A percentile compares a stretch with the other conserved stretches of the same genome.
Evolutionary conservation across 768 basidiomycete genomes (phyloP).

Genomic region (Wakefieldia striispora): DNA sequence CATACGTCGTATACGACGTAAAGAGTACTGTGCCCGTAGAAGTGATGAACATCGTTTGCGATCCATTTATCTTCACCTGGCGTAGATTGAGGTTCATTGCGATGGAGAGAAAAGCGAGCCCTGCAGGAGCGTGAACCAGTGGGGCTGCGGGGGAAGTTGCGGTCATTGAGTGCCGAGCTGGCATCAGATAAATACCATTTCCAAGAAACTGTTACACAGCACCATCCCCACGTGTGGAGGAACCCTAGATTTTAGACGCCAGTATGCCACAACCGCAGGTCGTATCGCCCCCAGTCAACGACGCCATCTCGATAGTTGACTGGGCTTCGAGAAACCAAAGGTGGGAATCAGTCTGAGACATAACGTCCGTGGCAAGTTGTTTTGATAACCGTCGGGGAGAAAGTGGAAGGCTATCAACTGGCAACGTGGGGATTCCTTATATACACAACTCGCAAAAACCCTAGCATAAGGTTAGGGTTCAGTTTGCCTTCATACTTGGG

Average conservation of each 20-base stretch:
- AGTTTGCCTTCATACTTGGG: neutral
- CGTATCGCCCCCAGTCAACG: too few species aligned
- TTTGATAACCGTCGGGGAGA: neutral
- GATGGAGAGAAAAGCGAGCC: neutral
- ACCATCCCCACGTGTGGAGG: neutral
- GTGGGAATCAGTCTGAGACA: too few species aligned
- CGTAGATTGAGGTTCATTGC: constrained; percentile 22
- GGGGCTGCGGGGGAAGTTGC: too few species aligned
- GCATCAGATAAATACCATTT: neutral
- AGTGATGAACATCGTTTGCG: constrained; percentile 13
- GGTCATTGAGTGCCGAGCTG: neutral
- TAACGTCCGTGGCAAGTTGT: too few species aligned
- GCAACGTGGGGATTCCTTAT: too few species aligned
- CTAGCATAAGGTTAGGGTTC: constrained; percentile 29
- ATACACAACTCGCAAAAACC: constrained; percentile 7
- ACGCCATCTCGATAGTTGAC: too few species aligned
- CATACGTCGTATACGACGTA: neutral
- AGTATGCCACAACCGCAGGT: neutral
- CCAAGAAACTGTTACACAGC: neutral
- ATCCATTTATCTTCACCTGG: constrained; percentile 8
- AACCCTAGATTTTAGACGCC: neutral
- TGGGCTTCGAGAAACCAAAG: too few species aligned
- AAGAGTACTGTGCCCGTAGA: constrained; percentile 18
- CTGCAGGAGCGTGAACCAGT: neutral
- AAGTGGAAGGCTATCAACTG: too few species aligned